Evolutionary conservation across 371 early-diverging fungal genomes (phyloP).

Genomic region (Mucor racemosus): DNA sequence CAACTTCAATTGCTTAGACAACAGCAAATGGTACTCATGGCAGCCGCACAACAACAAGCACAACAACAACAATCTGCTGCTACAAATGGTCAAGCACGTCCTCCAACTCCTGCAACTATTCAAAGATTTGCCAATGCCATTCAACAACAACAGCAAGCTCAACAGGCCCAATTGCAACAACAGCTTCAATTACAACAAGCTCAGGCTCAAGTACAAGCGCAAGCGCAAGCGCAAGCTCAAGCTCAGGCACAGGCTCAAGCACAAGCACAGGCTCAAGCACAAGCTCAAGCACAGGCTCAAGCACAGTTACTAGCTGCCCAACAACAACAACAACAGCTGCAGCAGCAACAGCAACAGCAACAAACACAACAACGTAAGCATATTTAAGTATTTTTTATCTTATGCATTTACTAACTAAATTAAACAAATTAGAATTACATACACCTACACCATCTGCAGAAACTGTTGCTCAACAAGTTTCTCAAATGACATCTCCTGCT

Average conservation of each 20-base stretch:
- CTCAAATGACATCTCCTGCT: conserved; percentile 25
- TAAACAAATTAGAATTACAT: not conserved
- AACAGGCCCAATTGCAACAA: conserved; percentile 20
- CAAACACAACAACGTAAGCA: conserved; percentile 20
- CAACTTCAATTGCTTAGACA: conserved; percentile 55
- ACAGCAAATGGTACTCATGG: conserved; percentile 53
- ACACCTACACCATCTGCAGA: conserved; percentile 17
- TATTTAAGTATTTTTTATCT: not conserved
- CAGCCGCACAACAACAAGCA: conserved; percentile 33
- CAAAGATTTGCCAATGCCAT: conserved; percentile 36
- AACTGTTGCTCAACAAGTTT: conserved; percentile 22
- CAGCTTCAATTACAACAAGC: conserved; percentile 14
- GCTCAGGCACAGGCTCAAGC: conserved; percentile 16
- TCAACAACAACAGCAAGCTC: conserved; percentile 9
- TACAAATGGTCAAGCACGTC: conserved; percentile 20
- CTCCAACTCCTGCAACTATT: conserved; percentile 30
- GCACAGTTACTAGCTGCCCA: conserved; percentile 15
- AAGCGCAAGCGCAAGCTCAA: conserved; percentile 15
- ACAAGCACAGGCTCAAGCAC: conserved; percentile 12
- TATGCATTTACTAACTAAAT: not conserved
- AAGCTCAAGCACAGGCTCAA: conserved; percentile 16
- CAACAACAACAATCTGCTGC: conserved; percentile 25
- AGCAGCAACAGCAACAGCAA: conserved; percentile 12
- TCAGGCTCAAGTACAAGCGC: conserved; percentile 18
- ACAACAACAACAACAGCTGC: conserved; percentile 20